A percentile compares a stretch with the other conserved stretches of the same genome.
Evolutionary conservation across 2,329 filamentous ascomycete genomes (phyloP).

Genomic region (Biscogniauxia marginata): DNA sequence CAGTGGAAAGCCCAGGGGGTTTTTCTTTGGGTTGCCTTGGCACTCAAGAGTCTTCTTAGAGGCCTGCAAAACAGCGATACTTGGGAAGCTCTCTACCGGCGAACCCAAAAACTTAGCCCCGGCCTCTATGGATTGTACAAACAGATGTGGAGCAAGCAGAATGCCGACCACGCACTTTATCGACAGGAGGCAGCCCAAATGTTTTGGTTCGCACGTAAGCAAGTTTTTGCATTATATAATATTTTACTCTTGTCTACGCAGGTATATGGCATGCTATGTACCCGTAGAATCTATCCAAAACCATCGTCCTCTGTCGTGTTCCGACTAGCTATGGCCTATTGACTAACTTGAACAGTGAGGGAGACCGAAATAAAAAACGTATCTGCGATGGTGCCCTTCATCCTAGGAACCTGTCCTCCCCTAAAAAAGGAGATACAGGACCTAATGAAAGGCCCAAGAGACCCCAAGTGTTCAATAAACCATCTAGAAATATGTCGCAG

Average conservation of each 20-base stretch:
- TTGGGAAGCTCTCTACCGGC: constrained; percentile 1
- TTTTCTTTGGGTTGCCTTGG: constrained; percentile 12
- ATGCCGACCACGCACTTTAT: constrained; percentile 7
- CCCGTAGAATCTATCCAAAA: neutral
- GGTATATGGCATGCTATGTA: neutral
- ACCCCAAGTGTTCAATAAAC: neutral
- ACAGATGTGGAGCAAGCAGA: constrained; percentile 15
- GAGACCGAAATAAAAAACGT: too few relatives aligned
- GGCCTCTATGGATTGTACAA: constrained; percentile 10
- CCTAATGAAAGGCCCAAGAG: neutral
- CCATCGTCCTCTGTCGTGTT: too few relatives aligned
- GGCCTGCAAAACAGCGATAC: constrained; percentile 11
- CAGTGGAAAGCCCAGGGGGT: constrained; percentile 6
- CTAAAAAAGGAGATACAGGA: neutral
- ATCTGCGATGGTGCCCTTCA: neutral
- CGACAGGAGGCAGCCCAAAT: constrained; percentile 7
- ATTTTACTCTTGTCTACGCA: neutral
- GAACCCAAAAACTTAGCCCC: constrained; percentile 5
- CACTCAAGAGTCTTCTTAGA: constrained; percentile 5
- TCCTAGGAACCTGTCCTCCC: neutral
- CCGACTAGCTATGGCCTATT: neutral
- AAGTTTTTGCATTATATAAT: neutral
- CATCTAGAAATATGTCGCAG: neutral
- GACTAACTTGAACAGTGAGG: neutral
- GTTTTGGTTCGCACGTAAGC: neutral